Percentiles rank a stretch among this genome's conserved stretches.
These are phyloP conservation scores for Silene latifolia DNA, from an alignment of 148 eudicot species.

Conservation along the genomic window DNA sequence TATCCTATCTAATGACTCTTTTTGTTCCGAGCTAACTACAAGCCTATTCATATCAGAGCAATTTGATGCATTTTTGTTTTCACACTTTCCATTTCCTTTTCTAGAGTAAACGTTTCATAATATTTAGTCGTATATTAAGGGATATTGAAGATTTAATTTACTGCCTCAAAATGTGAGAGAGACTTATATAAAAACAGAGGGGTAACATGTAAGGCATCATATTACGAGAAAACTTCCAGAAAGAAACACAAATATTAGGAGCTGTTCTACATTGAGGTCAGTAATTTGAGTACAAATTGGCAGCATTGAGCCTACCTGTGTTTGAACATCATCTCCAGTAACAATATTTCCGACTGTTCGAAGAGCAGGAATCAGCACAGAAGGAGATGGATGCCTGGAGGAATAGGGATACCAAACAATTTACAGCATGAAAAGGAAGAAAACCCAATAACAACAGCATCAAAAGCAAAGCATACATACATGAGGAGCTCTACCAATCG, in stretches of 20 bases:
- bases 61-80: background rate
- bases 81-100: background rate
- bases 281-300: background rate
- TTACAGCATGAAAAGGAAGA: constrained; percentile 1
- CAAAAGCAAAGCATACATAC: constrained; percentile 31
- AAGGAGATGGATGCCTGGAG: constrained; percentile 65
- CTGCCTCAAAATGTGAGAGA: background rate
- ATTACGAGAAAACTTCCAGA: background rate
- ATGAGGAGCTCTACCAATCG: constrained; percentile 78
- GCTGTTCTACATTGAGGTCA: background rate
- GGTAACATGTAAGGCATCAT: background rate
- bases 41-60: background rate
- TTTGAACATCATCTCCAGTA: constrained; percentile 79
- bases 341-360: constrained; percentile 84
- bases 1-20: too few species aligned
- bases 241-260: background rate
- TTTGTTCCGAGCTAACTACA: background rate
- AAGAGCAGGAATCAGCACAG: constrained; percentile 76
- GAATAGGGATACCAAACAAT: background rate
- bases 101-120: too few species aligned
- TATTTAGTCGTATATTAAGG: background rate
- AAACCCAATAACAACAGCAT: background rate
- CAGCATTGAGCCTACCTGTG: constrained; percentile 50
- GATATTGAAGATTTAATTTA: background rate
- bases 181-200: background rate